Evolutionary conservation across 2,329 filamentous ascomycete species (phyloP).

Genomic region (Nemania abortiva): DNA sequence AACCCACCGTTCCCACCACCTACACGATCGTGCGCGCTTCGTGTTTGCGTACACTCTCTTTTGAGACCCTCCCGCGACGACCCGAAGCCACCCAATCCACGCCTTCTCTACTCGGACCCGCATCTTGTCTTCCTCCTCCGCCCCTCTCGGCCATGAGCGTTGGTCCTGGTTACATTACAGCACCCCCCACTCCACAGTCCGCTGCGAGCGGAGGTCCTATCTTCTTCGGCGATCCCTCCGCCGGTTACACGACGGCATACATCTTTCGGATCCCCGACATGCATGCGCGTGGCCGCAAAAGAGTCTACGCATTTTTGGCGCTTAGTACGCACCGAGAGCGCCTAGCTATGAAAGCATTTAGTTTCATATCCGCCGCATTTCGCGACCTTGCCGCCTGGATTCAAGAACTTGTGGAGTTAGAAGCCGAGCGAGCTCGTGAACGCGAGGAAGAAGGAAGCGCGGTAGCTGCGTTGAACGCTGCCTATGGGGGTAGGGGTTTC

Average conservation of each 20-base stretch:
- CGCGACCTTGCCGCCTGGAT: constrained; percentile 75
- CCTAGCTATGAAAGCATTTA: constrained; percentile 74
- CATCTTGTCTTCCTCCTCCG: constrained; percentile 56
- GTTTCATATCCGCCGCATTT: constrained; percentile 71
- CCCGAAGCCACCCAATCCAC: constrained; percentile 56
- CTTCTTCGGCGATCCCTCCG: constrained; percentile 74
- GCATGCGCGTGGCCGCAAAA: constrained; percentile 74
- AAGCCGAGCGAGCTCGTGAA: constrained; percentile 69
- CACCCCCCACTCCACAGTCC: constrained; percentile 60
- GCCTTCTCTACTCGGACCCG: constrained; percentile 45
- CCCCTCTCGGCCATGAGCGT: constrained; percentile 54
- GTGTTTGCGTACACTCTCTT: constrained; percentile 74
- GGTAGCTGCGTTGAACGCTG: constrained; percentile 57
- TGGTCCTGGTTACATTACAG: constrained; percentile 64
- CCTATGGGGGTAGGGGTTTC: constrained; percentile 57
- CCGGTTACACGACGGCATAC: constrained; percentile 77
- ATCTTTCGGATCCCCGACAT: constrained; percentile 77
- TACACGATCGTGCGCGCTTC: constrained; percentile 76
- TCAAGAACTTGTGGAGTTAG: constrained; percentile 71
- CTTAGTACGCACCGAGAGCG: constrained; percentile 74
- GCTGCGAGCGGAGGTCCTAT: constrained; percentile 73
- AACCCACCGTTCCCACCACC: constrained; percentile 70
- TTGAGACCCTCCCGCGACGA: constrained; percentile 72
- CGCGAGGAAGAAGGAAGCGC: constrained; percentile 55
- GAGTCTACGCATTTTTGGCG: constrained; percentile 76